Conservation (phyloP, 495 filamentous ascomycete species). For the Hypoxylon intermedium region DNA sequence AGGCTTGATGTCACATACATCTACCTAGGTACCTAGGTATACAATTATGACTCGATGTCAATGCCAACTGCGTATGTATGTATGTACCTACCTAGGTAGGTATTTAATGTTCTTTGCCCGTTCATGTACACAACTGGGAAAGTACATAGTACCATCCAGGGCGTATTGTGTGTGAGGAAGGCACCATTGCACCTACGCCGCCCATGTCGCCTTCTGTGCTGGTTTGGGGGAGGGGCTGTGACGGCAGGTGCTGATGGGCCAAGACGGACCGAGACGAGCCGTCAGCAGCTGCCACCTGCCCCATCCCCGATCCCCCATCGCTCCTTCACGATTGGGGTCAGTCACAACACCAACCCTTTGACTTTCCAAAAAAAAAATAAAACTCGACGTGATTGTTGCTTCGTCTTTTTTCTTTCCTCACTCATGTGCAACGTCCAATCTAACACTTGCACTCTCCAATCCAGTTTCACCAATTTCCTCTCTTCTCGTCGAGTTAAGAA, state of each 20-base stretch:
- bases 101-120: too few relatives aligned
- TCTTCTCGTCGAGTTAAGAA: not conserved
- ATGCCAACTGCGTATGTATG: too few relatives aligned
- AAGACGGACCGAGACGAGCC: slow-evolving; percentile 2
- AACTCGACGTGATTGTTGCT: not conserved
- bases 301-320: not conserved
- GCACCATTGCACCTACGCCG: not conserved
- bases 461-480: too few relatives aligned
- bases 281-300: not conserved
- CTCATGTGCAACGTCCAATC: not conserved
- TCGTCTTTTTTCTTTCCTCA: not conserved
- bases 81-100: too few relatives aligned
- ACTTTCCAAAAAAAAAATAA: not conserved
- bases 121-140: too few relatives aligned
- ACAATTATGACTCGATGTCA: too few relatives aligned
- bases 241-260: not conserved
- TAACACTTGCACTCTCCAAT: not conserved
- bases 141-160: too few relatives aligned
- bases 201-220: not conserved
- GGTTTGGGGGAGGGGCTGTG: not conserved
- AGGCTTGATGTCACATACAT: too few relatives aligned
- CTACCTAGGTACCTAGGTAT: too few relatives aligned
- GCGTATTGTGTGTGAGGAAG: not conserved
- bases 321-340: not conserved
- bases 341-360: not conserved